Percentiles rank a stretch among this genome's conserved stretches.
phyloP scores from a whole-genome alignment of 2,329 filamentous ascomycete genomes.

The Ilyonectria robusta region DNA sequence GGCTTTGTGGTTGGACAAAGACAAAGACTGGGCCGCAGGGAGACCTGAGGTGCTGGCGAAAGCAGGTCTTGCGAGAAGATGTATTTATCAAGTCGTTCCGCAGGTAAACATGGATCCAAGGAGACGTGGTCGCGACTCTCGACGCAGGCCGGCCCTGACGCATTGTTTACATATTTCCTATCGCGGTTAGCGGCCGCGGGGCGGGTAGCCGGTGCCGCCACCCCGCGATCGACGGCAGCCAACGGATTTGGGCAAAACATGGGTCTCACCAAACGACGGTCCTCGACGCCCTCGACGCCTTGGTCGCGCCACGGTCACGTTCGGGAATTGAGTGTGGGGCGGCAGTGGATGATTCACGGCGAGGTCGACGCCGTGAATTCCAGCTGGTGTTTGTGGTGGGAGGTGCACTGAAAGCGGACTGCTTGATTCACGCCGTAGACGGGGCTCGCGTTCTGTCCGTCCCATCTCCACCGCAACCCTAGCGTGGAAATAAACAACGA shows the following conservation, averaged over 20 bases:
- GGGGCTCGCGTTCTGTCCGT: not conserved
- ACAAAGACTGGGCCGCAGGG: conserved; percentile 20
- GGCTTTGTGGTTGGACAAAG: conserved; percentile 19
- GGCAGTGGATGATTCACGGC: conserved; percentile 13
- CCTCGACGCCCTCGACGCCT: conserved; percentile 16
- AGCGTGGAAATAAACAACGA: conserved; percentile 22
- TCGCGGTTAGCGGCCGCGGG: conserved; percentile 53
- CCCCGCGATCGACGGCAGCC: conserved; percentile 45
- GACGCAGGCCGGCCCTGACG: conserved; percentile 28
- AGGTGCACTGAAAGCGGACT: conserved; percentile 22
- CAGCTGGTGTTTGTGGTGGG: conserved; percentile 33
- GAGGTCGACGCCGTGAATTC: conserved; percentile 42
- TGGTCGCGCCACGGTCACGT: not conserved
- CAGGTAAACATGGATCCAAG: conserved; percentile 35
- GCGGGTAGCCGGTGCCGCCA: conserved; percentile 41
- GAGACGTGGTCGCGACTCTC: conserved; percentile 32
- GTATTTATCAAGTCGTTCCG: conserved; percentile 29
- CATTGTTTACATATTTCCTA: conserved; percentile 64
- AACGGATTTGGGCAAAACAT: conserved; percentile 42
- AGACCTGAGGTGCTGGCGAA: conserved; percentile 7
- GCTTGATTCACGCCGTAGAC: conserved; percentile 38
- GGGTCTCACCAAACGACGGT: conserved; percentile 44
- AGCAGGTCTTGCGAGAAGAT: conserved; percentile 1
- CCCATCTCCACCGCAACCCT: conserved; percentile 18
- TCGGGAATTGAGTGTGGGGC: conserved; percentile 9